Base-by-base conservation (phyloP, 371 early-diverging fungal species). In the Mucor mucedo region DNA sequence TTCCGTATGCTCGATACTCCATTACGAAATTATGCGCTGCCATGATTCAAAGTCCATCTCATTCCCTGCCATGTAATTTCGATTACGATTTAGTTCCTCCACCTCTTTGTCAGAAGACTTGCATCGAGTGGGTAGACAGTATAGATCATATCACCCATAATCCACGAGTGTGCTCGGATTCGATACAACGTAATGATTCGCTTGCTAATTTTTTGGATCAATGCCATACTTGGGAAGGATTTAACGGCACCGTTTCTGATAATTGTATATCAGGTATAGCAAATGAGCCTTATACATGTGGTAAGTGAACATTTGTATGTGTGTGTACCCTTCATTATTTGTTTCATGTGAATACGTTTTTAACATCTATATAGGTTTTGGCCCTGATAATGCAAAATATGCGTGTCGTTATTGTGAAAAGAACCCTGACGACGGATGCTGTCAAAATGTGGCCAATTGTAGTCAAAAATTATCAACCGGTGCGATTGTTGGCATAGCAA, bases 231-330 rank as follows among this genome's bases (percentile, higher is more conserved):
- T 71, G 69, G 69, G 65, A 69, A 40, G 79, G 68, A 4, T 71
- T 60, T 28, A 68, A 69, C 56, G 78, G 73, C 0, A 67, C 71
- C 2, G 44, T 61, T 6, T 16, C 32, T 5, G 40, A 60, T 11
- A 67, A 55, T 29, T 78, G 79, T 55, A 66, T 78, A 14, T 64
- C 68, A 0, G 79, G 79, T n/a, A 66, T 69, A 30, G 79, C 70
- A 9, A 78, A 78, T 52, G 79, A 78, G 38, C 76, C 76, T 35
- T 73, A 71, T 48, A 62, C 71, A 28, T 78, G 79, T 63, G 79
- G 79, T 78, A 73, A 63, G 55, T 29, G 28, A 10, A 33, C 45
- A 21, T 44, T 41, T 55, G 10, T 4, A n/a, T 55, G 47, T 5
- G 14, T 5, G 2, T 45, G 16, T 45, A 5, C 6, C 6, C 21